These are phyloP conservation scores for Coprinellus micaceus DNA, from an alignment of 768 basidiomycete species.

Conservation along the genomic window DNA sequence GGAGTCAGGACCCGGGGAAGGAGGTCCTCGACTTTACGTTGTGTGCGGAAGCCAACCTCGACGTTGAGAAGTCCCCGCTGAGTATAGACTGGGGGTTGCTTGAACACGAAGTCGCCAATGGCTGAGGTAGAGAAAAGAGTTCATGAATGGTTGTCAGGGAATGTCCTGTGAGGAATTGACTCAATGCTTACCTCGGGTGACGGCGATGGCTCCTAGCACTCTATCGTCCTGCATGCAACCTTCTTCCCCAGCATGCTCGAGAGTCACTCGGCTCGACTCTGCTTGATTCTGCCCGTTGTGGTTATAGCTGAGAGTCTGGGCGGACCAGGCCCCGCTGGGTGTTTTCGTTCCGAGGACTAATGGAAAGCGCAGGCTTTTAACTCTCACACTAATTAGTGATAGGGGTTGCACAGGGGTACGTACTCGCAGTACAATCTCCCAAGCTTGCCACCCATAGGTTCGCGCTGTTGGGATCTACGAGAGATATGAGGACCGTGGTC, in stretches of 20 bases:
- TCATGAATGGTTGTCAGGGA: background rate
- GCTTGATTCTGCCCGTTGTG: slow-evolving; percentile 46
- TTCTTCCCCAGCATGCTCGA: slow-evolving; percentile 45
- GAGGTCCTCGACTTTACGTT: slow-evolving; percentile 36
- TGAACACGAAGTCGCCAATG: slow-evolving; percentile 53
- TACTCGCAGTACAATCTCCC: slow-evolving; percentile 55
- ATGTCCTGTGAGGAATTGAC: background rate
- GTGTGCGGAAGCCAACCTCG: slow-evolving; percentile 34
- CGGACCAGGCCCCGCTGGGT: slow-evolving; percentile 32
- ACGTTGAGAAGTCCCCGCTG: slow-evolving; percentile 43
- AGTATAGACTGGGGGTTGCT: slow-evolving; percentile 47
- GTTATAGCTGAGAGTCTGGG: slow-evolving; percentile 39
- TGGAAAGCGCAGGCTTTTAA: background rate
- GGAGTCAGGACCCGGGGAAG: slow-evolving; percentile 46
- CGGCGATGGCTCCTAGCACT: slow-evolving; percentile 53
- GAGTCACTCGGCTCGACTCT: slow-evolving; percentile 38
- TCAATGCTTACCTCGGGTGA: slow-evolving; percentile 46
- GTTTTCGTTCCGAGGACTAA: slow-evolving; percentile 43
- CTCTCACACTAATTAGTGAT: background rate
- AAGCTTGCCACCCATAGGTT: slow-evolving; percentile 56
- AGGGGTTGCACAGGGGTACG: slow-evolving; percentile 9
- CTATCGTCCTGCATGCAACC: slow-evolving; percentile 42
- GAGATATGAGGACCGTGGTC: slow-evolving; percentile 45
- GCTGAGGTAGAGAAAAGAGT: slow-evolving; percentile 27
- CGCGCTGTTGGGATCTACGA: slow-evolving; percentile 38